Conservation (phyloP, 2,329 filamentous ascomycete species). For the Cercospora janseana region DNA sequence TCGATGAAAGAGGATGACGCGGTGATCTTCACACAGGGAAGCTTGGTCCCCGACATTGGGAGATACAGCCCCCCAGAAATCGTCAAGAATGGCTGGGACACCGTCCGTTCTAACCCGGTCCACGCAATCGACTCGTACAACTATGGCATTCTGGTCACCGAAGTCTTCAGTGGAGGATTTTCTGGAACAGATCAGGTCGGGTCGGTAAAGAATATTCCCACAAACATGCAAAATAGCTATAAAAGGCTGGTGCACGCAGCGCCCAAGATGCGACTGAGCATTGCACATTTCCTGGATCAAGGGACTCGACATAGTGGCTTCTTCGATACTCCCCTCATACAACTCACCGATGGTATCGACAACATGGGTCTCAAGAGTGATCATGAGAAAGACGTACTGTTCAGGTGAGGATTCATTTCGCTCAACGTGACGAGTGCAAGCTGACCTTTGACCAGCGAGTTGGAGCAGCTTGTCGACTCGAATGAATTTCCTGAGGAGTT, state of each 20-base stretch:
- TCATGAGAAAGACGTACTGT: slow-evolving; percentile 77
- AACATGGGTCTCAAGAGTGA: slow-evolving; percentile 86
- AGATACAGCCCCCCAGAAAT: slow-evolving; percentile 87
- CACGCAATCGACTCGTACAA: slow-evolving; percentile 84
- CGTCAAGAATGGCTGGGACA: slow-evolving; percentile 83
- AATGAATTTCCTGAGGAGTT: slow-evolving; percentile 98
- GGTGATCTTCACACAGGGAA: slow-evolving; percentile 86
- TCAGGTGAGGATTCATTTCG: slow-evolving; percentile 55
- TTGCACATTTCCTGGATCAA: slow-evolving; percentile 85
- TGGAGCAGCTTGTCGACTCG: slow-evolving; percentile 68
- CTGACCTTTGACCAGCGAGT: slow-evolving; percentile 54
- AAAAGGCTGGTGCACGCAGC: slow-evolving; percentile 84
- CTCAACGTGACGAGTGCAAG: not conserved
- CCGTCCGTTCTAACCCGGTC: slow-evolving; percentile 77
- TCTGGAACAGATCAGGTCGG: slow-evolving; percentile 73
- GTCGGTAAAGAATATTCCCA: slow-evolving; percentile 81
- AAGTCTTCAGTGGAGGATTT: slow-evolving; percentile 88
- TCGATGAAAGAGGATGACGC: slow-evolving; percentile 96
- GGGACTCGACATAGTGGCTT: slow-evolving; percentile 79
- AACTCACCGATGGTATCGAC: slow-evolving; percentile 87
- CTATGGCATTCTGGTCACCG: slow-evolving; percentile 78
- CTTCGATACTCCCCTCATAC: slow-evolving; percentile 89
- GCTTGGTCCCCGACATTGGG: slow-evolving; percentile 77
- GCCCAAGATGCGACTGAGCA: slow-evolving; percentile 81
- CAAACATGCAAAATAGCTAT: slow-evolving; percentile 86